Evolutionary conservation across 1,284 basidiomycete genomes (phyloP), one percentile per base, ranked within the genome.

Genomic region (Trichosporon sp.): DNA sequence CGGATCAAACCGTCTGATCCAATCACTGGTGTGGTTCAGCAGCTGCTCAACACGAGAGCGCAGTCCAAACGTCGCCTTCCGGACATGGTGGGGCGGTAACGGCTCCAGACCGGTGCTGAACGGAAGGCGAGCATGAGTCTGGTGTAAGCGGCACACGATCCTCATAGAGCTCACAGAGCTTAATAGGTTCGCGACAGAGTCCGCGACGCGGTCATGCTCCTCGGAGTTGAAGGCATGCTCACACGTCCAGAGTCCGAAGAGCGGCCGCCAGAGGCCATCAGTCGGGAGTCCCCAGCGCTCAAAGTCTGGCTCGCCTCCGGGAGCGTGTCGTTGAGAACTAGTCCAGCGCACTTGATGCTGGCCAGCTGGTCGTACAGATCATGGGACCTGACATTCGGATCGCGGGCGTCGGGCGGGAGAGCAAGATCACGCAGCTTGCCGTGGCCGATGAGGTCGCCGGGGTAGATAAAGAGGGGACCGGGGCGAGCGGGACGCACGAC

Each of bases 371-470:
- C 31, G 31, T 59, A 59, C 54, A 31, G 21, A 11, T 59, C 54
- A 6, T 32, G 21, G 14, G 14, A 59, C 14, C 14, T 26, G 54
- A 31, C 14, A 26, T 31, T 59, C 26, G 54, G 54, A 3, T 59
- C 54, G 3, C 11, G 26, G 10, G 54, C 26, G 21, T 32, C 11
- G 10, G 26, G 54, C 10, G 54, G 54, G 7, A 59, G 21, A 8
- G 54, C 21, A 11, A 59, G 54, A 8, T 26, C 10, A 3, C 54
- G 54, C 12, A 59, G 21, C 26, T 31, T 26, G 54, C 54, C 54
- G 26, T 59, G 54, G 21, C 54, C 54, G 54, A 59, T 59, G 54
- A 59, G 31, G 54, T 26, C 7, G 11, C 54, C 54, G 26, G 54
- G 54, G 8, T 26, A 31, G 54, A 59, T 59, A 10, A 59, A 26